phyloP scores from a whole-genome alignment of 2,329 filamentous ascomycete species.

The Neofusicoccum ribis region DNA sequence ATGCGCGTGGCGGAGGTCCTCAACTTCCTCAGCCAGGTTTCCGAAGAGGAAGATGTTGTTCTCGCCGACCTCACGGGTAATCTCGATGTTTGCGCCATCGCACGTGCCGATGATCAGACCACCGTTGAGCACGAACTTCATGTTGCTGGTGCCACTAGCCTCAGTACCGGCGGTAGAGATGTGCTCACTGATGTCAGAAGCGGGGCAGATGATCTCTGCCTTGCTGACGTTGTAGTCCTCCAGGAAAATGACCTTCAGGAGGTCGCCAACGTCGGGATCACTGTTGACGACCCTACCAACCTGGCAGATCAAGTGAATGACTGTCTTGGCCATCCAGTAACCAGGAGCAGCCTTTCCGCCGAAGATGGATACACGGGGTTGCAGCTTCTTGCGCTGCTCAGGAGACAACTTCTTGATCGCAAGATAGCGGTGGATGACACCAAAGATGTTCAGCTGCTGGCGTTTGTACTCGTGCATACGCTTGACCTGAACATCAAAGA shows the following conservation, averaged over 20 bases:
- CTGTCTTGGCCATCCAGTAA: conserved; percentile 99
- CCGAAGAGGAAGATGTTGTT: conserved; percentile 99
- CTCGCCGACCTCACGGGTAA: conserved; percentile 94
- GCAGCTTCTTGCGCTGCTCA: conserved; percentile 81
- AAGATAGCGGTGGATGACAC: conserved; percentile 92
- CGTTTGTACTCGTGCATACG: conserved; percentile 99
- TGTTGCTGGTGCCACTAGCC: conserved; percentile 86
- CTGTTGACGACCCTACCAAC: conserved; percentile 90
- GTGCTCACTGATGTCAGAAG: conserved; percentile 95
- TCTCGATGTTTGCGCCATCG: conserved; percentile 97
- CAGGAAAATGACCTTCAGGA: conserved; percentile 95
- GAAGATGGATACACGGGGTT: conserved; percentile 90
- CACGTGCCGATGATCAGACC: conserved; percentile 97
- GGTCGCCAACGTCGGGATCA: conserved; percentile 85
- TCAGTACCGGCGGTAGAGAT: conserved; percentile 98
- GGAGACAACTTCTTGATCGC: conserved; percentile 81
- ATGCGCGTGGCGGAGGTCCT: conserved; percentile 89
- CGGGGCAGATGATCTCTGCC: conserved; percentile 92
- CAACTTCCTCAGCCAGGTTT: conserved; percentile 92
- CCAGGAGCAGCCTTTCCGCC: conserved; percentile 96
- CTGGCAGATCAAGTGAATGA: conserved; percentile 94
- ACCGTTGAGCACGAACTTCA: conserved; percentile 99
- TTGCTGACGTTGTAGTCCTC: conserved; percentile 99
- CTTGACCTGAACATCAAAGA: conserved; percentile 98
- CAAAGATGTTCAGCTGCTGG: conserved; percentile 98